phyloP scores from a whole-genome alignment of 257 asterid genomes.

The Phtheirospermum japonicum region DNA sequence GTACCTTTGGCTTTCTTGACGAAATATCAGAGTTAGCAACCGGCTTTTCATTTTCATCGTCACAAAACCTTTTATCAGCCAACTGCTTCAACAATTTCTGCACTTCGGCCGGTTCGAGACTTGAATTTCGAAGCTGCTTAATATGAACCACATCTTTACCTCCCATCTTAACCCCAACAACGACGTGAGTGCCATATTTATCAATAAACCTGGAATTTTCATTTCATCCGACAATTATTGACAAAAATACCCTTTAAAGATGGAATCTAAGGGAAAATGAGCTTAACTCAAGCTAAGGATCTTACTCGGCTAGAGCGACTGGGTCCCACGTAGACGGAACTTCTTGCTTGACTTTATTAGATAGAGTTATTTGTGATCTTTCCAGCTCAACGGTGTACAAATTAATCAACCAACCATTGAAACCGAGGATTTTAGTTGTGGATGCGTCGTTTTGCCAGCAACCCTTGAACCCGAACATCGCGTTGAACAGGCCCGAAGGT shows the following conservation, averaged over 20 bases:
- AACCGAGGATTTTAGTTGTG: slow-evolving; percentile 71
- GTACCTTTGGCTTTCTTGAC: slow-evolving; percentile 61
- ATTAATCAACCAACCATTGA: slow-evolving; percentile 86
- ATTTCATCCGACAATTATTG: slow-evolving; percentile 2
- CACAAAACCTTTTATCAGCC: slow-evolving; percentile 67
- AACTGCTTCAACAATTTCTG: slow-evolving; percentile 80
- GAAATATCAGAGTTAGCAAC: slow-evolving; percentile 37
- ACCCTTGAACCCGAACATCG: slow-evolving; percentile 84
- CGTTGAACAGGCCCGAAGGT: slow-evolving; percentile 81
- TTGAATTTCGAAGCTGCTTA: slow-evolving; percentile 86
- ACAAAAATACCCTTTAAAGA: not conserved
- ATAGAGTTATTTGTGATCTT: slow-evolving; percentile 58
- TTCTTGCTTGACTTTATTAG: slow-evolving; percentile 64
- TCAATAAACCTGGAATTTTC: slow-evolving; percentile 80
- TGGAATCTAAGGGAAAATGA: slow-evolving; percentile 14
- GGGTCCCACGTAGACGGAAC: slow-evolving; percentile 93
- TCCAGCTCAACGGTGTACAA: slow-evolving; percentile 82
- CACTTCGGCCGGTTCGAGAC: slow-evolving; percentile 68
- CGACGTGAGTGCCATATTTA: slow-evolving; percentile 85
- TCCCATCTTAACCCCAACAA: slow-evolving; percentile 96
- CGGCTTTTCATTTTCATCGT: slow-evolving; percentile 41
- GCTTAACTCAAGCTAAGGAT: slow-evolving; percentile 25
- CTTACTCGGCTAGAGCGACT: slow-evolving; percentile 85
- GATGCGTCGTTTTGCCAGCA: slow-evolving; percentile 93
- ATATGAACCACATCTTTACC: slow-evolving; percentile 93